A percentile compares a stretch with the other conserved stretches of the same genome.
phyloP scores from a whole-genome alignment of 169 alveolate genomes.

The Plasmodium knowlesi region DNA sequence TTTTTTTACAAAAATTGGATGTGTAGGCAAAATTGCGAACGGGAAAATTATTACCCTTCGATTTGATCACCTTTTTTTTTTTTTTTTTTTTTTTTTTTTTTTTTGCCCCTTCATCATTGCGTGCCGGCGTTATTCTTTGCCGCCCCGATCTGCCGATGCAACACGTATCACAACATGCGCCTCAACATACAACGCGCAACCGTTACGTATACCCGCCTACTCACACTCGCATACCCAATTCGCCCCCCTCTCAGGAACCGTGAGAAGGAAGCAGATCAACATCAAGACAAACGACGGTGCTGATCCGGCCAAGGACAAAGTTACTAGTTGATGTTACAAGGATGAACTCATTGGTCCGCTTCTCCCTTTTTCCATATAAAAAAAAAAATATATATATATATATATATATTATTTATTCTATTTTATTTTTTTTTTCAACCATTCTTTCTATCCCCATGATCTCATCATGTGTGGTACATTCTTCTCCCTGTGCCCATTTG shows the following conservation, averaged over 20 bases:
- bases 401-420: neutral
- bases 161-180: too few relatives aligned
- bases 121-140: neutral
- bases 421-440: neutral
- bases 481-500: neutral
- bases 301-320: neutral
- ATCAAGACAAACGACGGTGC: slow-evolving; percentile 30
- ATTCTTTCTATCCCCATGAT: neutral
- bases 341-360: neutral
- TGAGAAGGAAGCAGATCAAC: slow-evolving; percentile 41
- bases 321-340: slow-evolving; percentile 1
- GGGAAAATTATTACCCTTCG: too few relatives aligned
- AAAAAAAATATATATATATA: too few relatives aligned
- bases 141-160: neutral
- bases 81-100: too few relatives aligned
- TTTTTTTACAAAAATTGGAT: too few relatives aligned
- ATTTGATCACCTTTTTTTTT: neutral
- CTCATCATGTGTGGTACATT: neutral
- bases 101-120: neutral
- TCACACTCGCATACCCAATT: neutral
- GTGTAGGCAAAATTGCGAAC: too few relatives aligned
- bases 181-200: too few relatives aligned
- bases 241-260: slow-evolving; percentile 15
- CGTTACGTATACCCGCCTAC: neutral
- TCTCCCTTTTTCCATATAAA: neutral